Base-by-base conservation (phyloP, 2,329 filamentous ascomycete genomes). In the Penicillium concentricum region DNA sequence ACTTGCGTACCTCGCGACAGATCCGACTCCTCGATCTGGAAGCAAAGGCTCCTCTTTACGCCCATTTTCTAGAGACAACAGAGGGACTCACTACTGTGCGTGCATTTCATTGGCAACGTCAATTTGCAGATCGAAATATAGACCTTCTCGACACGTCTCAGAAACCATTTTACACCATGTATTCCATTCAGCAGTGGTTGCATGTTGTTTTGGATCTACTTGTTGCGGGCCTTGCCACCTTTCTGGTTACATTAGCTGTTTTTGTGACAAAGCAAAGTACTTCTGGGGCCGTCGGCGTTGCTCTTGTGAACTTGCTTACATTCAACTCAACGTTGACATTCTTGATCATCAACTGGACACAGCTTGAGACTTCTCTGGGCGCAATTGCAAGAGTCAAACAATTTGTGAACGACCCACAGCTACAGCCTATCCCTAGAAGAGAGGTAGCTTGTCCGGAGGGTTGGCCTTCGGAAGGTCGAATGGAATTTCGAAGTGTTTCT, bases 11-110 rank as follows among this genome's bases (percentile, higher is more conserved):
- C 2, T 78, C 77, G 0, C 71, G 78, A 2, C 77, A 79, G 54
- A 64, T 81, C 6, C 76, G 82, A 54, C 75, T 82, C 28, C 69
- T 84, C 8, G 82, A 85, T 62, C 72, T 84, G 0, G 82, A 84
- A 63, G 71, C 77, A 5, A 82, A 82, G 49, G 74, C 76, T 0
- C 79, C 80, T 0, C 69, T 84, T 0, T 81, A 79, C 61, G 77
- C 80, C 1, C 78, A 83, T 39, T 82, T 83, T 58, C 69, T 76
- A 6, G 81, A 84, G 54, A 80, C 79, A 0, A 61, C 82, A 1
- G 68, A 73, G 8, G 81, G 82, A 0, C 61, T 84, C 0, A 61
- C 73, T 0, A 83, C 81, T 0, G 77, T 84, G 16, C 77, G 81
- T 8, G 77, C 81, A 0, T 82, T 82, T 53, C 75, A 74, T 1